Conservation (phyloP, 257 asterid species). For the Linderniella brevidens region DNA sequence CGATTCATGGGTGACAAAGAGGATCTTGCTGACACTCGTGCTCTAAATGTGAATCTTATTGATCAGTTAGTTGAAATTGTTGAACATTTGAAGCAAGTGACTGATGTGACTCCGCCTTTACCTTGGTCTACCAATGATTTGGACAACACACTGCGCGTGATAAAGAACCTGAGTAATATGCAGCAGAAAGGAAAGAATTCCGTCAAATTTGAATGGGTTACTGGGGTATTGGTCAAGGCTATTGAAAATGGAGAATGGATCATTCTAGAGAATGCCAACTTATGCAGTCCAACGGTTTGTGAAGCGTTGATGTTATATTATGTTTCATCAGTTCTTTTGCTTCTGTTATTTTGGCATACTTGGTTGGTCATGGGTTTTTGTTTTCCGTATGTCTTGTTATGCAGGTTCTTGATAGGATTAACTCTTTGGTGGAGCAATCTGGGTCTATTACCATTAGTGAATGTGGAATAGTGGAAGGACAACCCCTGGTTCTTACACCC, state of each 20-base stretch:
- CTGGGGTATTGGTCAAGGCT: conserved; percentile 80
- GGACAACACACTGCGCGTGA: conserved; percentile 24
- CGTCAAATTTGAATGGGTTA: conserved; percentile 88
- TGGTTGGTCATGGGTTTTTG: conserved; percentile 8
- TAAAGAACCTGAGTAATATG: conserved; percentile 37
- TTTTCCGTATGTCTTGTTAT: conserved; percentile 8
- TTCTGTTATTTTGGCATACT: background rate
- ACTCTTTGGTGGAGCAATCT: conserved; percentile 94
- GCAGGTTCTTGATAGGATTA: conserved; percentile 97
- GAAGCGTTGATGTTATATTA: background rate
- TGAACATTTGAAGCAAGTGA: conserved; percentile 35
- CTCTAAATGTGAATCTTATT: conserved; percentile 16
- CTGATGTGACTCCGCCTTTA: conserved; percentile 15
- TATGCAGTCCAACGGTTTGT: conserved; percentile 96
- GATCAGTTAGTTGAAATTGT: conserved; percentile 36
- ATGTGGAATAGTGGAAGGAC: conserved; percentile 83
- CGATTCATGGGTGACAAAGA: too few relatives aligned
- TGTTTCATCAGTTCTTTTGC: background rate
- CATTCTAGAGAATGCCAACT: conserved; percentile 89
- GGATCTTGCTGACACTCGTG: too few relatives aligned
- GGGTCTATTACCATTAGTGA: conserved; percentile 91
- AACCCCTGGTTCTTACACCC: conserved; percentile 72
- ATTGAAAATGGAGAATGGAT: conserved; percentile 98
- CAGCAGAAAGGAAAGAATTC: conserved; percentile 24
- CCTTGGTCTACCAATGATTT: conserved; percentile 63